Evolutionary conservation across 2,329 filamentous ascomycete genomes (phyloP).

Genomic region (Colletotrichum orbiculare): DNA sequence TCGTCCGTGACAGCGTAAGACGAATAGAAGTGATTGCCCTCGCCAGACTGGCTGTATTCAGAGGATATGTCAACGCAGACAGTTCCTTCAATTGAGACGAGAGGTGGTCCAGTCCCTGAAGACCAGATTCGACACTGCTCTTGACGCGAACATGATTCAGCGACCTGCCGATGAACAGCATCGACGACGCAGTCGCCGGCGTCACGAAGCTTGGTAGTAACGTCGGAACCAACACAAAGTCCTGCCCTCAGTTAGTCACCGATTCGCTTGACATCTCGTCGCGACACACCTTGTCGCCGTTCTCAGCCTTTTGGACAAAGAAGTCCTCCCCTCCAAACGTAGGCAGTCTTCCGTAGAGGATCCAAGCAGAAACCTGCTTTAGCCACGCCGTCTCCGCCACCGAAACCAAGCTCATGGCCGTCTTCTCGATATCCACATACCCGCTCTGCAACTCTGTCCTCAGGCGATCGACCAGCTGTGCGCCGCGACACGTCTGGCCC

Average conservation of each 20-base stretch:
- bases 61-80: conserved; percentile 75
- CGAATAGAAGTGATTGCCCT: conserved; percentile 81
- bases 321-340: conserved; percentile 85
- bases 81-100: conserved; percentile 77
- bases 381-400: conserved; percentile 92
- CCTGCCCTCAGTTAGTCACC: conserved; percentile 47
- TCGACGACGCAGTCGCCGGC: conserved; percentile 78
- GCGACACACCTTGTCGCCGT: conserved; percentile 53
- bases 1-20: conserved; percentile 83
- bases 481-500: conserved; percentile 67
- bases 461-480: conserved; percentile 80
- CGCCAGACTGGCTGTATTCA: conserved; percentile 78
- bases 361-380: conserved; percentile 89
- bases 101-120: conserved; percentile 68
- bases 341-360: conserved; percentile 87
- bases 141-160: conserved; percentile 82
- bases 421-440: conserved; percentile 85
- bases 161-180: conserved; percentile 91
- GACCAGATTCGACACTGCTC: conserved; percentile 55
- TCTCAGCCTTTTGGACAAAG: conserved; percentile 72
- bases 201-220: conserved; percentile 86
- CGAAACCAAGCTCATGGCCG: conserved; percentile 77
- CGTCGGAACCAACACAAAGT: conserved; percentile 67
- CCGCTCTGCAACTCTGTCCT: conserved; percentile 85
- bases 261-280: conserved; percentile 15